phyloP scores from a whole-genome alignment of 23 red algal species.

The Gracilariopsis chorda region DNA sequence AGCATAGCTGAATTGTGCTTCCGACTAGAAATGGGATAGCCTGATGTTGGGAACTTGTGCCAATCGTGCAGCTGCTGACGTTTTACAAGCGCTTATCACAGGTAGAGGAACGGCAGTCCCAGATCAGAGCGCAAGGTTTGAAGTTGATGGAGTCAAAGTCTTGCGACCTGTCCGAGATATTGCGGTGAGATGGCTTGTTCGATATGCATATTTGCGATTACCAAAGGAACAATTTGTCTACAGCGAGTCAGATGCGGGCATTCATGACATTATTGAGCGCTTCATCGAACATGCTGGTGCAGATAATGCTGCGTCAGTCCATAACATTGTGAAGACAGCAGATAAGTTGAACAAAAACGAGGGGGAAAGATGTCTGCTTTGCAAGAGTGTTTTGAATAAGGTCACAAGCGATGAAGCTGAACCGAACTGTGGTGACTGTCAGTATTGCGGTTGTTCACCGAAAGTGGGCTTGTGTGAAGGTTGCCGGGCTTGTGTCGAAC shows the following conservation, averaged over 20 bases:
- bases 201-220: constrained; percentile 17
- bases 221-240: background rate
- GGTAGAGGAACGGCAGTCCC: background rate
- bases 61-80: constrained; percentile 4
- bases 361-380: background rate
- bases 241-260: background rate
- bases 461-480: background rate
- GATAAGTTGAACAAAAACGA: background rate
- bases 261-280: background rate
- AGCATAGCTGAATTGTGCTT: background rate
- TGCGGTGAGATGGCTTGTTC: constrained; percentile 12
- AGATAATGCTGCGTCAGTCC: constrained; percentile 12
- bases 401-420: background rate
- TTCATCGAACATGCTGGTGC: constrained; percentile 5
- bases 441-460: background rate
- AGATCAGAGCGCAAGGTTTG: background rate
- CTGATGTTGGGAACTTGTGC: constrained; percentile 3
- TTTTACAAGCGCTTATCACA: background rate
- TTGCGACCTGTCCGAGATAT: constrained; percentile 19
- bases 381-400: background rate
- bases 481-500: background rate
- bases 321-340: constrained; percentile 34
- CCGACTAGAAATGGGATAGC: background rate
- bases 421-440: background rate
- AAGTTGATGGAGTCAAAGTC: background rate